Percentiles rank a stretch among this genome's conserved stretches.
Evolutionary conservation across 495 filamentous ascomycete genomes (phyloP).

Genomic region (Pyronema omphalodes): DNA sequence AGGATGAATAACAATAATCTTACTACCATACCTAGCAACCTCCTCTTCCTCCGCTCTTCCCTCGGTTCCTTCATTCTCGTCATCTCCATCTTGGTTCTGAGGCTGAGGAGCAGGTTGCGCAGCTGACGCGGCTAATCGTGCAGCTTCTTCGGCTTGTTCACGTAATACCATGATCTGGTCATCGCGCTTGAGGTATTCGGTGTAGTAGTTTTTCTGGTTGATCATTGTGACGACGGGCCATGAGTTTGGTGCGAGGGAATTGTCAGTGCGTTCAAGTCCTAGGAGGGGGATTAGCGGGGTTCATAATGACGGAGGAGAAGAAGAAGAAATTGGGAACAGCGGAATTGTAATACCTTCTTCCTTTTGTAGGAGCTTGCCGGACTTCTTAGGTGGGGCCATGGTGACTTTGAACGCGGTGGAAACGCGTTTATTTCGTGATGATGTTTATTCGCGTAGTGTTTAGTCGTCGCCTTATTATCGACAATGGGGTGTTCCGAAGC

Average conservation of each 20-base stretch:
- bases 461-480: not conserved
- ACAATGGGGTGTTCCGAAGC: not conserved
- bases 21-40: slow-evolving; percentile 40
- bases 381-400: slow-evolving; percentile 30
- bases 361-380: slow-evolving; percentile 27
- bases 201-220: slow-evolving; percentile 99
- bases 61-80: slow-evolving; percentile 43
- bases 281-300: no score
- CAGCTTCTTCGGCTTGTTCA: slow-evolving; percentile 38
- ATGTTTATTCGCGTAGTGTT: not conserved
- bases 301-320: not conserved
- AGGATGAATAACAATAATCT: slow-evolving; percentile 89
- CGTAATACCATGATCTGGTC: slow-evolving; percentile 83
- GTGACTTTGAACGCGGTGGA: not conserved
- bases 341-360: slow-evolving; percentile 19
- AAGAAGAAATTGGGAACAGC: not conserved
- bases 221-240: slow-evolving; percentile 87
- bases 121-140: slow-evolving; percentile 27
- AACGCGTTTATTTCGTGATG: not conserved
- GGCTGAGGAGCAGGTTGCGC: slow-evolving; percentile 32
- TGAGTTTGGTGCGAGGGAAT: slow-evolving; percentile 83
- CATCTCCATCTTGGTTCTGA: slow-evolving; percentile 29
- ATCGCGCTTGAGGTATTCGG: slow-evolving; percentile 94
- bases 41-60: slow-evolving; percentile 40
- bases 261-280: slow-evolving; percentile 92